Evolutionary conservation across 345 rosid species (phyloP).

Genomic region (Ceriops decandra): DNA sequence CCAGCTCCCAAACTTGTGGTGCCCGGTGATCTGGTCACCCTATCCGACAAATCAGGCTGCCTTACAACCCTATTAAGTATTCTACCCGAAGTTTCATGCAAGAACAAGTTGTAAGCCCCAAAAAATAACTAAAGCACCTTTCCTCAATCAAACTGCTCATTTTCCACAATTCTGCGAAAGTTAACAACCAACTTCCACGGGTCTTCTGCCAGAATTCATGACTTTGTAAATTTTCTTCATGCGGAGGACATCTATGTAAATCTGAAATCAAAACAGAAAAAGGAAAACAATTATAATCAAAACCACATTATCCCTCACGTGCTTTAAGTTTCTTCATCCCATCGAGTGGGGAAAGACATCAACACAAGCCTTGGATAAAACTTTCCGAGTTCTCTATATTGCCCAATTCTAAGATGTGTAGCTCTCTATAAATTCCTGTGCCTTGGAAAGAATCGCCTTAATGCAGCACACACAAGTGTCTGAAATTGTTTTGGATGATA

Average conservation of each 20-base stretch:
- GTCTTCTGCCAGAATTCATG: slow-evolving; percentile 73
- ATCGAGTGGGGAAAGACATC: not conserved
- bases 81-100: slow-evolving; percentile 46
- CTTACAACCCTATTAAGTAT: slow-evolving; percentile 58
- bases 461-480: slow-evolving; percentile 6
- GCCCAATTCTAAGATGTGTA: slow-evolving; percentile 81
- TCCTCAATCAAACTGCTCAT: slow-evolving; percentile 58
- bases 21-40: slow-evolving; percentile 74
- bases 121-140: slow-evolving; percentile 37
- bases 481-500: not conserved
- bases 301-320: slow-evolving; percentile 3
- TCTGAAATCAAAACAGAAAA: slow-evolving; percentile 40
- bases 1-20: slow-evolving; percentile 95
- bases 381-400: slow-evolving; percentile 82
- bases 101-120: not conserved
- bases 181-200: slow-evolving; percentile 56
- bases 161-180: slow-evolving; percentile 56
- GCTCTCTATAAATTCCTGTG: slow-evolving; percentile 95
- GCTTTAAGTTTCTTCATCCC: slow-evolving; percentile 5
- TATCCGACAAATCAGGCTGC: slow-evolving; percentile 80
- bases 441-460: slow-evolving; percentile 32
- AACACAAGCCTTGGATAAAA: slow-evolving; percentile 70
- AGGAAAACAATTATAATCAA: slow-evolving; percentile 2
- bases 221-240: slow-evolving; percentile 67
- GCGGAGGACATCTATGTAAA: slow-evolving; percentile 90